Conservation (phyloP, 2,329 filamentous ascomycete genomes). For the Chaetomium sp. region DNA sequence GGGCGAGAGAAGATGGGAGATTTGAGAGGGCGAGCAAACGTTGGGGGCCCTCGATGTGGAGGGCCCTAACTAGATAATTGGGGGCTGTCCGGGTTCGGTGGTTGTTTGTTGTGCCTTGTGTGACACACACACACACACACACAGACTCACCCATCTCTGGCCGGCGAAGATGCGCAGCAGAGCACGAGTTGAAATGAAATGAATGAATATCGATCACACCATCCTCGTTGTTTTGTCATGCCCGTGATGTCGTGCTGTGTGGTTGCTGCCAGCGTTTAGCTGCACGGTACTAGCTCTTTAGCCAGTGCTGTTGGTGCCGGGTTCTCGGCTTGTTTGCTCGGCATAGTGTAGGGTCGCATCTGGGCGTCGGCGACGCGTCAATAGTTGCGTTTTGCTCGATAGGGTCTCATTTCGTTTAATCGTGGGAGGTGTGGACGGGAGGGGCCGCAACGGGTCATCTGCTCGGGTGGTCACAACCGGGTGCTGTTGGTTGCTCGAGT, state of each 20-base stretch:
- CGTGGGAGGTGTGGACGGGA: conserved; percentile 6
- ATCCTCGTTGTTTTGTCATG: neutral
- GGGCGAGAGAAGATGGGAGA: neutral
- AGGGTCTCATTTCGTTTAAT: conserved; percentile 20
- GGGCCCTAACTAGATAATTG: neutral
- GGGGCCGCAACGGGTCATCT: neutral
- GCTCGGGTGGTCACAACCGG: neutral
- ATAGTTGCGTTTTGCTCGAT: conserved; percentile 3
- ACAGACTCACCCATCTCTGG: neutral
- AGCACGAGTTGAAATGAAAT: neutral
- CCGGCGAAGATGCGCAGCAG: neutral
- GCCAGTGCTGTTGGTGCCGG: neutral
- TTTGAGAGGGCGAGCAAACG: neutral
- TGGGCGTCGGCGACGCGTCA: neutral
- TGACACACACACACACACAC: neutral
- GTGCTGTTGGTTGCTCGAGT: neutral
- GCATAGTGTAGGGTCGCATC: neutral
- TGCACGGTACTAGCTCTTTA: neutral
- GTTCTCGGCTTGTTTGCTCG: conserved; percentile 14
- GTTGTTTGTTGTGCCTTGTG: neutral
- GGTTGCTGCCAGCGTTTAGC: conserved; percentile 10
- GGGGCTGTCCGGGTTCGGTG: neutral
- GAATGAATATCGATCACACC: neutral
- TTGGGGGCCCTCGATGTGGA: neutral
- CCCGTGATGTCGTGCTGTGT: neutral